Base-by-base conservation (phyloP, 2,329 filamentous ascomycete species). In the Xylaria hypoxylon region DNA sequence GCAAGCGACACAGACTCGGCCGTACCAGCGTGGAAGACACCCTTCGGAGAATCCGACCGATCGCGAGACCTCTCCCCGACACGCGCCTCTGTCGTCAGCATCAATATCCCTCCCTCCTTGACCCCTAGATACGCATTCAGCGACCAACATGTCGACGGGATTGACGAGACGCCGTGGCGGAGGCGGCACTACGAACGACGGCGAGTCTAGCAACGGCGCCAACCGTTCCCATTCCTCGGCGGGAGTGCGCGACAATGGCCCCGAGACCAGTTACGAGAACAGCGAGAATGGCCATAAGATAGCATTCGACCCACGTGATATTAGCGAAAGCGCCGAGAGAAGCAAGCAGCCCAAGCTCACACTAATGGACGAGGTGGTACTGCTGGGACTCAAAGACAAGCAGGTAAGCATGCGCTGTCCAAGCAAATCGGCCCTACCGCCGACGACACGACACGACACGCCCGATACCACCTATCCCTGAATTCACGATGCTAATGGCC, bases 261-360 rank as follows among this genome's bases (percentile, higher is more conserved):
- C 87, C 75, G 89, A 90, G 82, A 97, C 96, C 68, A 95, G 92
- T 76, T 98, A 97, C 84, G 92, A 94, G 82, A 94, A 86, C 78
- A 87, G 91, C 79, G 95, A 97, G 82, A 97, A 97, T 83, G 96
- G 96, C 72, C 96, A 98, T 87, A 97, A 96, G 86, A 98, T 99
- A 80, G 96, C 94, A 65, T 99, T 93, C 80, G 96, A 99, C 80
- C 96, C 96, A 66, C 88, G 95, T 80, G 96, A 99, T 81, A 97
- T 99, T 76, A 97, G 91, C 83, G 96, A 99, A 86, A 97, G 90
- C 81, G 93, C 92, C 73, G 96, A 99, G 85, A 86, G 96, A 79
- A 96, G 89, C 86, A 98, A 97, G 84, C 95, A 98, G 84, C 96
- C 96, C 53, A 99, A 98, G 85, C 85, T 99, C 78, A 99, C 96